These are phyloP conservation scores for Dactylellina haptotyla DNA, from an alignment of 2,329 filamentous ascomycete species.

Conservation along the genomic window DNA sequence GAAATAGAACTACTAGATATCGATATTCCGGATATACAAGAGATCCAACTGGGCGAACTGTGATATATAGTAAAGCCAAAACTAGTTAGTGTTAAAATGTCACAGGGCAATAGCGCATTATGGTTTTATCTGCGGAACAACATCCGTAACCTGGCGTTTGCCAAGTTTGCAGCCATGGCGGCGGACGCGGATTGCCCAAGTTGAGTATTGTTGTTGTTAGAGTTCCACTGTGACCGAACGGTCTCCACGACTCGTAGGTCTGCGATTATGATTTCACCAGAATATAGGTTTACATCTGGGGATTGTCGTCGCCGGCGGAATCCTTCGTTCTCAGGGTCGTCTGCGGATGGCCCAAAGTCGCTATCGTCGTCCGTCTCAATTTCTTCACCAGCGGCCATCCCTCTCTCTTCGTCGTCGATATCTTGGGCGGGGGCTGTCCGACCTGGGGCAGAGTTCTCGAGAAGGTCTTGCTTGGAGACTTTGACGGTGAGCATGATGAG, in stretches of 20 bases:
- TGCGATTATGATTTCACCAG: constrained; percentile 56
- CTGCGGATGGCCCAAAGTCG: constrained; percentile 40
- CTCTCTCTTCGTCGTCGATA: constrained; percentile 69
- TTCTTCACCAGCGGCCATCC: constrained; percentile 59
- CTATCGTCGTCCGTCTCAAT: constrained; percentile 53
- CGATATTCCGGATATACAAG: constrained; percentile 6
- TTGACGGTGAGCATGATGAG: constrained; percentile 72
- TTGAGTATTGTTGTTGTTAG: constrained; percentile 28
- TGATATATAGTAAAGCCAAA: not conserved
- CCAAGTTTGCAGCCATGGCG: constrained; percentile 38
- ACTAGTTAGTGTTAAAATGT: not conserved
- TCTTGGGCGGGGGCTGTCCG: constrained; percentile 62
- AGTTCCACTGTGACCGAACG: constrained; percentile 56
- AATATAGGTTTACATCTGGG: constrained; percentile 48
- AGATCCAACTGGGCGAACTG: not conserved
- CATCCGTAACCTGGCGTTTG: constrained; percentile 34
- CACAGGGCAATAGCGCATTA: not conserved
- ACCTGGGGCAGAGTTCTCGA: constrained; percentile 53
- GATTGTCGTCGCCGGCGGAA: constrained; percentile 15
- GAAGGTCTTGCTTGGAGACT: constrained; percentile 64
- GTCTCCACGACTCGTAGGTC: constrained; percentile 55
- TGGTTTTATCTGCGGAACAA: constrained; percentile 27
- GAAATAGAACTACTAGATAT: constrained; percentile 4
- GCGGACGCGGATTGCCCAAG: constrained; percentile 31
- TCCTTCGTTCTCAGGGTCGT: not conserved